Evolutionary conservation across 2,329 filamentous ascomycete species (phyloP).

Genomic region (Pseudopithomyces maydicus): DNA sequence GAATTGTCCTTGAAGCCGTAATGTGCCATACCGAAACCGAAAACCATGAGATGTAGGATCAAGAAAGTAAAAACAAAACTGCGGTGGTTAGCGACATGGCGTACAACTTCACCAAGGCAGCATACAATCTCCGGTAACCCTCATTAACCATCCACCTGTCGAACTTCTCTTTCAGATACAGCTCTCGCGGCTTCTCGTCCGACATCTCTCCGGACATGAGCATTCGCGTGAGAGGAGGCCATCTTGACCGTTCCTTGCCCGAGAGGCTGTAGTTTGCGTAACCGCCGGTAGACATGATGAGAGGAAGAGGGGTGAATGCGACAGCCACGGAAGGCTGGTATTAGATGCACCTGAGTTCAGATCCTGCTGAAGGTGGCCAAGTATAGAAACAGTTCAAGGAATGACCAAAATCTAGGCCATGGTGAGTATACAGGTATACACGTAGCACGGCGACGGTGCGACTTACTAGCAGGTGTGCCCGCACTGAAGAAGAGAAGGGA

Average conservation of each 20-base stretch:
- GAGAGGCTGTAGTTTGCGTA: conserved; percentile 41
- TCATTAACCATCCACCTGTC: conserved; percentile 91
- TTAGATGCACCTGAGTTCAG: conserved; percentile 41
- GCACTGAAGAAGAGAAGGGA: conserved; percentile 44
- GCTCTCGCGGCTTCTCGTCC: conserved; percentile 70
- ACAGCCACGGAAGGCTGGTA: conserved; percentile 19
- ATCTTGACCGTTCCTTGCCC: conserved; percentile 72
- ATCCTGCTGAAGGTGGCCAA: conserved; percentile 46
- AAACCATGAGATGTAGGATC: conserved; percentile 74
- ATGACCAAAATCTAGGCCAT: conserved; percentile 34
- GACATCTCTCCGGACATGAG: conserved; percentile 83
- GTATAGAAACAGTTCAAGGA: conserved; percentile 30
- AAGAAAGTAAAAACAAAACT: conserved; percentile 80
- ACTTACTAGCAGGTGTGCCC: conserved; percentile 45
- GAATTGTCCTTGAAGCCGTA: conserved; percentile 78
- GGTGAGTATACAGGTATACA: conserved; percentile 21
- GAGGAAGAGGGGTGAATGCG: conserved; percentile 8
- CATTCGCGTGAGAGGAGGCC: conserved; percentile 82
- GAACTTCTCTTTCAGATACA: conserved; percentile 73
- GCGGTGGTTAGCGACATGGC: conserved; percentile 29
- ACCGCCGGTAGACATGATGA: conserved; percentile 30
- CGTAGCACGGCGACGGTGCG: background rate
- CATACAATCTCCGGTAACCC: conserved; percentile 78
- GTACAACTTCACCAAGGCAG: conserved; percentile 21
- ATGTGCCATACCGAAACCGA: conserved; percentile 79